Base-by-base conservation (phyloP, 1,284 basidiomycete species). In the Pseudozyma pruni region DNA sequence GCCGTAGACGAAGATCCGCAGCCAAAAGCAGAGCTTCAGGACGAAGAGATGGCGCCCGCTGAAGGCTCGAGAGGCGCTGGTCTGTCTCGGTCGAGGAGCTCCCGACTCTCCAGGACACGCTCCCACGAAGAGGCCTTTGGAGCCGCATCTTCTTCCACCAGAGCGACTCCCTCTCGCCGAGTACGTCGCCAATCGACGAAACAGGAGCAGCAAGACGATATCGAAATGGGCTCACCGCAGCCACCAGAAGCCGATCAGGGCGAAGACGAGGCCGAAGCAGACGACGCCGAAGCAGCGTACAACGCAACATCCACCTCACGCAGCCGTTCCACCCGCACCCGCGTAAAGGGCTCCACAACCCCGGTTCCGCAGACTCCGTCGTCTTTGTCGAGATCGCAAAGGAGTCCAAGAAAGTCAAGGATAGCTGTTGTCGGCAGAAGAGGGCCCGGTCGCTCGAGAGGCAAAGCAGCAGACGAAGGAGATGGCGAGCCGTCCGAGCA, bases 151-250 rank as follows among this genome's bases (percentile, higher is more conserved):
- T 39, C 55, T 2, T 39, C 47, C 11, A 20, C 38, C 16, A 44
- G 62, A 13, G 50, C 62, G 10, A 57, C 58, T n/a, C 60, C 67
- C 27, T 55, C 62, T 16, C 53, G 69, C n/a, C 58, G 61, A n/a
- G 51, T 53, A 6, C 58, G 63, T 31, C 55, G 70, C 5, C 63
- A 72, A 40, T 33, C 52, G 1, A 45, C 62, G 13, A 58, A 62
- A 40, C 58, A 38, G 14, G 60, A 61, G 27, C 39, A 49, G n/a
- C 23, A 45, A 8, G 58, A 41, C 8, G 59, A 67, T 22, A 44
- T 51, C 31, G 47, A 56, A 1, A 64, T 58, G 56, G 44, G 19
- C 8, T 50, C 51, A 1, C 23, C 39, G 3, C 50, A 45, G 34
- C 45, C 45, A 25, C n/a, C 50, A 19, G 52, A 39, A 22, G 66